A percentile compares a stretch with the other conserved stretches of the same genome.
These are phyloP conservation scores for Diddensiella caesifluorescens DNA, from an alignment of 805 yeast species.

Conservation along the genomic window DNA sequence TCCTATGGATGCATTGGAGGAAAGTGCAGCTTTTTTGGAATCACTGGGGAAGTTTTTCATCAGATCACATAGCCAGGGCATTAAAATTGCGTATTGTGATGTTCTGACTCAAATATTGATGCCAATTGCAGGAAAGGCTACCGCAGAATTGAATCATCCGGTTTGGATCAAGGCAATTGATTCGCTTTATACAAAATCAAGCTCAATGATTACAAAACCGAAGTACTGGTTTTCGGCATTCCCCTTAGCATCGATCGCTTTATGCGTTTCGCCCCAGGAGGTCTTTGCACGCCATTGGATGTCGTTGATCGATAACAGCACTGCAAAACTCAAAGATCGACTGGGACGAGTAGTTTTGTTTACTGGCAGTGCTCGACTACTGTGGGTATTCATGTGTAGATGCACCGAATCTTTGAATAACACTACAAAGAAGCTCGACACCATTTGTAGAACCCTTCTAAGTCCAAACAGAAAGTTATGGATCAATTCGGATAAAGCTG, in stretches of 20 bases:
- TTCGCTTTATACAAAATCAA: conserved; percentile 48
- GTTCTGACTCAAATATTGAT: conserved; percentile 68
- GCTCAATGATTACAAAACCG: conserved; percentile 36
- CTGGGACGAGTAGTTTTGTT: conserved; percentile 51
- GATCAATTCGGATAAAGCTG: conserved; percentile 57
- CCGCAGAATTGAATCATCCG: conserved; percentile 96
- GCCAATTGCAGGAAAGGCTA: conserved; percentile 77
- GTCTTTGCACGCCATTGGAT: conserved; percentile 72
- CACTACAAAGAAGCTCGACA: conserved; percentile 72
- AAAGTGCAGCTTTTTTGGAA: conserved; percentile 82
- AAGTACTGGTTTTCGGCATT: conserved; percentile 59
- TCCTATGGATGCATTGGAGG: conserved; percentile 88
- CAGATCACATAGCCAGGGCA: conserved; percentile 55
- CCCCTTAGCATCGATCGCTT: conserved; percentile 61
- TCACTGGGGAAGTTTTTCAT: conserved; percentile 80
- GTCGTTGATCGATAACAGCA: conserved; percentile 54
- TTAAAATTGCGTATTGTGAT: conserved; percentile 77
- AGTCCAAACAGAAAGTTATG: conserved; percentile 56
- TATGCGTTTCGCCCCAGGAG: conserved; percentile 77
- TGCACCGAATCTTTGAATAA: conserved; percentile 85
- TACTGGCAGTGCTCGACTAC: conserved; percentile 61
- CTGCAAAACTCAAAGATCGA: conserved; percentile 57
- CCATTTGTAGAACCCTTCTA: conserved; percentile 52
- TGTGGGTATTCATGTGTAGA: conserved; percentile 87
- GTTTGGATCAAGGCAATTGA: conserved; percentile 83